Conservation (phyloP, 2,329 filamentous ascomycete genomes). For the Verticillium nonalfalfae region DNA sequence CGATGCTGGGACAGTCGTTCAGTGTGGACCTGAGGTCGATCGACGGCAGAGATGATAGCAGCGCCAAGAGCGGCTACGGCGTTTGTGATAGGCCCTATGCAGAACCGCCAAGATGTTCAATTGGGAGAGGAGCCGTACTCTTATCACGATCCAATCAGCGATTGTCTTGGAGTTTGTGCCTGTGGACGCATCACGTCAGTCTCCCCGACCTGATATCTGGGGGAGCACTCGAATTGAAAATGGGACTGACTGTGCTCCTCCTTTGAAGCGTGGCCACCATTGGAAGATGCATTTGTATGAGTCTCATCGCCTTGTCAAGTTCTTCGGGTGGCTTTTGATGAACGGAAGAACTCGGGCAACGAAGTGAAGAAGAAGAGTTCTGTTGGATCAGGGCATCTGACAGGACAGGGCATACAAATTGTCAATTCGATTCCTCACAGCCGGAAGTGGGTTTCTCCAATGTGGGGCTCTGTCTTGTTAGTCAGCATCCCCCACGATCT, state of each 20-base stretch:
- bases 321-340: background rate
- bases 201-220: background rate
- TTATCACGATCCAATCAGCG: background rate
- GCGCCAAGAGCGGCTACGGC: background rate
- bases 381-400: background rate
- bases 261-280: background rate
- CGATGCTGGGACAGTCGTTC: background rate
- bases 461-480: background rate
- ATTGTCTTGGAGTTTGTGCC: background rate
- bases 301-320: background rate
- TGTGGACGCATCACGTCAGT: background rate
- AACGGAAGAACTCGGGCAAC: background rate
- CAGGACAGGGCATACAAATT: background rate
- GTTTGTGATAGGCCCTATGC: background rate
- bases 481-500: background rate
- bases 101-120: background rate
- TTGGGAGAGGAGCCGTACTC: background rate
- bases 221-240: background rate
- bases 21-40: background rate
- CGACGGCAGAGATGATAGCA: background rate
- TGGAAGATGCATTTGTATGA: background rate
- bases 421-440: background rate
- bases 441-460: background rate
- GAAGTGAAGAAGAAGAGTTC: background rate
- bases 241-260: background rate